A percentile compares a stretch with the other conserved stretches of the same genome.
phyloP scores from a whole-genome alignment of 441 rosid genomes.

The Monsonia emarginata region DNA sequence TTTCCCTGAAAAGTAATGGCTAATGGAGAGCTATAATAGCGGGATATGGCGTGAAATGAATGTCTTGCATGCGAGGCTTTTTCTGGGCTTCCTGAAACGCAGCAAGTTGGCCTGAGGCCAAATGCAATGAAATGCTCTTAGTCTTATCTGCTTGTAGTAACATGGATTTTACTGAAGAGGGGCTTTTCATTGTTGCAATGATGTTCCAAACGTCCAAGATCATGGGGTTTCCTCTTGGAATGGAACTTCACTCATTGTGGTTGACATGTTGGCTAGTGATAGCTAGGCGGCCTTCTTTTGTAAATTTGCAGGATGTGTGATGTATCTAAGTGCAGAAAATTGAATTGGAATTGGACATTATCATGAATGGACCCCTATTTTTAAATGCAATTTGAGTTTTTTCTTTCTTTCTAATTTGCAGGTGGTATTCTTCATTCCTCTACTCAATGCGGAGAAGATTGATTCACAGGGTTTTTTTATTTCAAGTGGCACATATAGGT shows the following conservation, averaged over 20 bases:
- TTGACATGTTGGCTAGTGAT: slow-evolving; percentile 59
- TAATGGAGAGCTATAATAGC: slow-evolving; percentile 52
- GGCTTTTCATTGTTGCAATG: slow-evolving; percentile 35
- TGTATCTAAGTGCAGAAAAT: no score
- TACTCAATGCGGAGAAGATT: slow-evolving; percentile 24
- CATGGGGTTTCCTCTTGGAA: slow-evolving; percentile 20
- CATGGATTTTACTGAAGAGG: slow-evolving; percentile 39
- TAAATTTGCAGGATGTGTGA: no score
- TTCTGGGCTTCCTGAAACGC: slow-evolving; percentile 33
- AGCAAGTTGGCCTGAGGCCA: no score
- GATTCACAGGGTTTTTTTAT: slow-evolving; percentile 15
- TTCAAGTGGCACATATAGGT: slow-evolving; percentile 27
- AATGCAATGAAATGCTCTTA: slow-evolving; percentile 36
- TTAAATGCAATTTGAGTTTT: not conserved
- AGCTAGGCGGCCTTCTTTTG: slow-evolving; percentile 14
- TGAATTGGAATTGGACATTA: not conserved
- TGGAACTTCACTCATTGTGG: slow-evolving; percentile 41
- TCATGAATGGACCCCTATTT: not conserved
- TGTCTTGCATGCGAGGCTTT: slow-evolving; percentile 39
- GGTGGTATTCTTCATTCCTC: slow-evolving; percentile 28
- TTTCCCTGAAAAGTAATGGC: slow-evolving; percentile 24
- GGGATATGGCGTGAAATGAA: slow-evolving; percentile 46
- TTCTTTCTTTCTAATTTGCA: slow-evolving; percentile 16
- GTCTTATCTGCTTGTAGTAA: slow-evolving; percentile 54
- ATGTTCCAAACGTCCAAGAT: slow-evolving; percentile 34